Base-by-base conservation (phyloP, 2,329 filamentous ascomycete species). In the Pestalotiopsis sp. region DNA sequence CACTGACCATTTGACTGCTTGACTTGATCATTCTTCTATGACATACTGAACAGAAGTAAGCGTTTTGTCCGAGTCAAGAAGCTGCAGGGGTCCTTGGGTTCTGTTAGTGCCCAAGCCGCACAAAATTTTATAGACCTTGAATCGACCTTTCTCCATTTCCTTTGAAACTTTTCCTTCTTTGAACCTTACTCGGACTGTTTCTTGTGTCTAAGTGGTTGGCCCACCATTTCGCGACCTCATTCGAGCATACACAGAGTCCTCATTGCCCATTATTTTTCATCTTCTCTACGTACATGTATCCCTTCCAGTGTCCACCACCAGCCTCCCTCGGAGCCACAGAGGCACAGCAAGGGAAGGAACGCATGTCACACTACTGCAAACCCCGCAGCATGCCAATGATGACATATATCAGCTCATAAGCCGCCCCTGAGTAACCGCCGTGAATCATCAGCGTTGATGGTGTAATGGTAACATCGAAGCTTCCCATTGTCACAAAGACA, bases 401-500 rank as follows among this genome's bases (percentile, higher is more conserved):
- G 58, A 20, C 58, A 55, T 13, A 3, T 26, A 13, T 39, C 2
- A 35, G 63, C 22, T 24, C 22, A 22, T 30, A 57, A 38, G 24
- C 22, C 4, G 20, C 2, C 22, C 26, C 24, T 22, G 22, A 26
- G 3, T 35, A 26, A 61, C 9, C 17, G 17, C 13, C 30, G 26
- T 35, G 20, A 17, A 55, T 20, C 52, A 63, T 61, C 52, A 65
- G 74, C 75, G 71, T 67, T 71, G 66, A 68, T 76, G 72, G 74
- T 77, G 75, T 76, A 77, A 70, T 71, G 76, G 76, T 77, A 78
- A 73, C 77, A 78, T 78, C 71, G 70, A 70, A 71, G 76, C 75
- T 78, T 78, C 77, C 77, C 77, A 78, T 72, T 61, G 13, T 39
- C 30, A 35, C 30, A 38, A 39, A 55, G 48, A 39, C 67, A 64